Evolutionary conservation across 2,329 filamentous ascomycete genomes (phyloP), one percentile per base, ranked within the genome.

Genomic region (Fusarium domesticum): DNA sequence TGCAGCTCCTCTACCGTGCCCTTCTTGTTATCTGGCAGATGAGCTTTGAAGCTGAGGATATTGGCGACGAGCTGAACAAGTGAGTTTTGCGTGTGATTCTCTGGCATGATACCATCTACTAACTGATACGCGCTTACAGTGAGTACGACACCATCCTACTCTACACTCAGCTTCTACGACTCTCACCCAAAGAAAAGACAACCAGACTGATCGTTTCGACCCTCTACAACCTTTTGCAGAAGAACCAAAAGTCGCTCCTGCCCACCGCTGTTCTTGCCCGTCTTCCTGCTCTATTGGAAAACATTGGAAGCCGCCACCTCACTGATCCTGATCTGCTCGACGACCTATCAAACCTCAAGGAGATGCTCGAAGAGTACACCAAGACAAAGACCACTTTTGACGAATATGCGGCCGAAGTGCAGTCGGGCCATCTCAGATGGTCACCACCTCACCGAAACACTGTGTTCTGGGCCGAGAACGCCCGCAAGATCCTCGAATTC

Each of bases 161-260:
- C 35, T 96, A 96, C 67, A 90, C 88, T n/a, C 87, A 95, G 55
- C 83, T 98, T 30, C 77, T 98, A 43, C 86, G 90, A 42, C 76
- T 96, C 33, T 97, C 93, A 2, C 91, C 92, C 35, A 98, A 98
- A 69, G 93, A 97, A 67, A 98, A 98, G 76, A 97, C 92, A 1
- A 97, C 92, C 1, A 84, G 93, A 20, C 78, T 98, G 42, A 81
- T 96, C 35, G 78, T 97, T 35, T 90, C 90, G 8, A 96, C 92
- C 6, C 79, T 98, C 32, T 80, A 86, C 65, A 97, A 96, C 69
- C 83, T 98, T 35, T 81, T 96, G 30, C 73, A 73, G 35, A 73
- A 75, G 48, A 84, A 89, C 75, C 68, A 80, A 71, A 73, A 87
- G 78, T 77, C 87, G 65, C 70, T 84, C 66, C 83, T 97, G 43